Conservation (phyloP, 257 asterid species). For the Solanum piurae region DNA sequence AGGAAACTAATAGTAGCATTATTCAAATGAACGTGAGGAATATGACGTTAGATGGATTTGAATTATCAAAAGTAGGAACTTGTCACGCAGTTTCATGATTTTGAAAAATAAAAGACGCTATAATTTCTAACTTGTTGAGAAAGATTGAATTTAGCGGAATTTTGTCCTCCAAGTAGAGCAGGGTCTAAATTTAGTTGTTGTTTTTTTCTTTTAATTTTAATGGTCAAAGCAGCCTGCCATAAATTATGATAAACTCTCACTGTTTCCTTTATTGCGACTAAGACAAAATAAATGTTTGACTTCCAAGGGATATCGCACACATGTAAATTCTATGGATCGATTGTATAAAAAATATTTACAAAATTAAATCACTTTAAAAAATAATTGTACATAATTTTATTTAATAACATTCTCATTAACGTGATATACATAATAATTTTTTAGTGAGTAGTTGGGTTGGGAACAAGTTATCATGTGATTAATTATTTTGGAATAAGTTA, state of each 20-base stretch:
- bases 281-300: not conserved
- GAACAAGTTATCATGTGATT: no score
- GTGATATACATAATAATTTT: no score
- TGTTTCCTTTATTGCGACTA: slow-evolving; percentile 5
- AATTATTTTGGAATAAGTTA: no score
- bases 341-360: not conserved
- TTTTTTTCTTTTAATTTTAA: not conserved
- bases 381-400: not conserved
- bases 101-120: not conserved
- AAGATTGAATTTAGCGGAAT: not conserved
- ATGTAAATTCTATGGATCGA: not conserved
- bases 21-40: slow-evolving; percentile 24
- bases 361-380: not conserved
- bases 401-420: not conserved
- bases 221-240: not conserved
- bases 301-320: not conserved
- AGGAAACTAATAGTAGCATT: not conserved
- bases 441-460: no score
- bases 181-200: not conserved
- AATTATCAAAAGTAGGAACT: slow-evolving; percentile 10
- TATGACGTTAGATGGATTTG: not conserved
- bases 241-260: not conserved
- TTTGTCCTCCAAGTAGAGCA: slow-evolving; percentile 8
- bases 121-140: not conserved
- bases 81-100: slow-evolving; percentile 18